Conservation (phyloP, 768 basidiomycete genomes). For the Auricularia sp. region DNA sequence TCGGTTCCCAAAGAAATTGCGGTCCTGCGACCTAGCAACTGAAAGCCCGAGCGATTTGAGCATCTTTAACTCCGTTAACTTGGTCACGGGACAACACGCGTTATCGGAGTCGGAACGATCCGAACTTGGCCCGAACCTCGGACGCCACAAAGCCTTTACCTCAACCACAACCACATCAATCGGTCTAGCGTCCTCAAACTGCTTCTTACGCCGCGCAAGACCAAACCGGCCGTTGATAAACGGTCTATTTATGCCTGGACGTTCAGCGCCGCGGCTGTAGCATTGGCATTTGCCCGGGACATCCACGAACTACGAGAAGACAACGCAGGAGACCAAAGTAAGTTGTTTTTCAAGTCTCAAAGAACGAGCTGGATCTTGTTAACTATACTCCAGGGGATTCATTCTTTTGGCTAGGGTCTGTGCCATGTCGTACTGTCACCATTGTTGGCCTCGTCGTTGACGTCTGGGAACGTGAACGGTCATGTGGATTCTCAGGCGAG, state of each 20-base stretch:
- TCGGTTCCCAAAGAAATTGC: too few species aligned
- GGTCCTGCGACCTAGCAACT: too few species aligned
- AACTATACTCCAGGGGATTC: background rate
- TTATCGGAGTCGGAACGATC: too few species aligned
- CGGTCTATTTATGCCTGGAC: background rate
- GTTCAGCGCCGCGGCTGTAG: background rate
- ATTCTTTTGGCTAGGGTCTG: background rate
- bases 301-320: background rate
- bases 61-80: too few species aligned
- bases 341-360: background rate
- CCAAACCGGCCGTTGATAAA: background rate
- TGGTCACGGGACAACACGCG: too few species aligned
- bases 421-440: background rate
- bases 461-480: background rate
- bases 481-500: background rate
- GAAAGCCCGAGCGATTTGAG: too few species aligned
- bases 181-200: too few species aligned
- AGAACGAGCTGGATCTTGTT: background rate
- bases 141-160: too few species aligned
- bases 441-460: background rate
- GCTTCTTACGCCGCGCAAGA: too few species aligned
- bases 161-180: too few species aligned
- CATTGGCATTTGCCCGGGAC: background rate
- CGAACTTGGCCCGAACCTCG: too few species aligned
- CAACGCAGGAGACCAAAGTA: background rate